Evolutionary conservation across 129 eudicot species (phyloP).

Genomic region (Pseudognaphalium luteoalbum): DNA sequence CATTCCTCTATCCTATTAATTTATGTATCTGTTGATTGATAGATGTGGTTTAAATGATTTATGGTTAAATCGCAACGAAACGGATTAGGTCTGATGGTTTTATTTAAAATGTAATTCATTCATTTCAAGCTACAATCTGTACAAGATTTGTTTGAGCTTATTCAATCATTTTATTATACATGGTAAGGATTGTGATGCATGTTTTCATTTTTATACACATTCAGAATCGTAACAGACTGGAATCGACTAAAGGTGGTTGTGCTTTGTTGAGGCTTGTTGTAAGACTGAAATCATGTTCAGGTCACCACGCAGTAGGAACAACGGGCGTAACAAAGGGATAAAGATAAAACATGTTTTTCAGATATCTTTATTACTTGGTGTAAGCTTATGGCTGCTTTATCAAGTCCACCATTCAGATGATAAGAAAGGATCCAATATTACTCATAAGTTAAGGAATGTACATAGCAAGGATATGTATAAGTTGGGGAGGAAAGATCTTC

Average conservation of each 20-base stretch:
- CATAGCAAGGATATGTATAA: slow-evolving; percentile 21
- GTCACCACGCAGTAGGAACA: slow-evolving; percentile 72
- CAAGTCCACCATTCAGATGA: slow-evolving; percentile 66
- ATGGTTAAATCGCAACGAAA: slow-evolving; percentile 8
- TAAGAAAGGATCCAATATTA: slow-evolving; percentile 32
- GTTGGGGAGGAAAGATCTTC: slow-evolving; percentile 75
- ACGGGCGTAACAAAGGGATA: slow-evolving; percentile 57
- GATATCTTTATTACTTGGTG: slow-evolving; percentile 50
- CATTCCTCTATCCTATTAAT: background rate
- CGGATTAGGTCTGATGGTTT: background rate
- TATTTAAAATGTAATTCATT: background rate
- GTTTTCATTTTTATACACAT: background rate
- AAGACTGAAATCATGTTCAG: slow-evolving; percentile 47
- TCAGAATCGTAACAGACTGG: slow-evolving; percentile 5
- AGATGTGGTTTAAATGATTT: background rate
- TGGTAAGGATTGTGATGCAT: background rate
- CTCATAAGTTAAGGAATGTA: slow-evolving; percentile 35
- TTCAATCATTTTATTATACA: background rate
- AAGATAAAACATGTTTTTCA: slow-evolving; percentile 74
- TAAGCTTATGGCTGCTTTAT: slow-evolving; percentile 72
- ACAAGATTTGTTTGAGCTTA: background rate
- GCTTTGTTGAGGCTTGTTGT: background rate
- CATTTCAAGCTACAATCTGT: background rate
- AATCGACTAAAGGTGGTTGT: slow-evolving; percentile 9
- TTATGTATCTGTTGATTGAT: slow-evolving; percentile 6